These are phyloP conservation scores for Termitomyces heimii DNA, from an alignment of 768 basidiomycete genomes.

Conservation along the genomic window DNA sequence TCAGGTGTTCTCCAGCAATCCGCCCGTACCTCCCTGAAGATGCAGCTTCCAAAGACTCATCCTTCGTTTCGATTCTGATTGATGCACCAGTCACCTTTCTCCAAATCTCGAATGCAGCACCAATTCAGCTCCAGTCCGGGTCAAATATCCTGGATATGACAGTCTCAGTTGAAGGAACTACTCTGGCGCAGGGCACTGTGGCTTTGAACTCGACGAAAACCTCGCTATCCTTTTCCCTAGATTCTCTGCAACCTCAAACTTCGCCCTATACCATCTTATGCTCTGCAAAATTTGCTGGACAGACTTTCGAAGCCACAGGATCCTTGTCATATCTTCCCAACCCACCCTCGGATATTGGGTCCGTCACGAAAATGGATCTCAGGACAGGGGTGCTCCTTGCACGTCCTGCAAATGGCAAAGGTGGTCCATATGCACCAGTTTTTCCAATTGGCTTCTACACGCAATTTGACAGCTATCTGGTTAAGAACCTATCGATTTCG, in stretches of 20 bases:
- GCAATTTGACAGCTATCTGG: slow-evolving; percentile 47
- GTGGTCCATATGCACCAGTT: slow-evolving; percentile 44
- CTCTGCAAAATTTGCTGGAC: slow-evolving; percentile 29
- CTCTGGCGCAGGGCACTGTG: slow-evolving; percentile 36
- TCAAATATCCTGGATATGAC: slow-evolving; percentile 32
- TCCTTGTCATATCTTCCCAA: slow-evolving; percentile 44
- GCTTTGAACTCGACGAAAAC: slow-evolving; percentile 47
- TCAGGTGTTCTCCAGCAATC: slow-evolving; percentile 54
- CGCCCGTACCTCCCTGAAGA: slow-evolving; percentile 58
- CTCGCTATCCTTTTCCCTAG: slow-evolving; percentile 43
- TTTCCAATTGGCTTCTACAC: slow-evolving; percentile 79
- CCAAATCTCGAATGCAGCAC: slow-evolving; percentile 38
- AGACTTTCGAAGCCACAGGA: slow-evolving; percentile 39
- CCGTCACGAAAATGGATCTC: slow-evolving; percentile 60
- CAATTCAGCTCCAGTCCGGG: slow-evolving; percentile 27
- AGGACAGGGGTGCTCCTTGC: slow-evolving; percentile 53
- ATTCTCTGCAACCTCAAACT: slow-evolving; percentile 35
- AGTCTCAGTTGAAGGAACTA: slow-evolving; percentile 38
- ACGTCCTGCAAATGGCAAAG: slow-evolving; percentile 42
- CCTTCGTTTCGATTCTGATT: slow-evolving; percentile 41
- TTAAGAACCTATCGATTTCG: slow-evolving; percentile 45
- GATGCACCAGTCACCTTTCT: slow-evolving; percentile 46
- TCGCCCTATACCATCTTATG: slow-evolving; percentile 32
- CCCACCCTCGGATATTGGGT: slow-evolving; percentile 39
- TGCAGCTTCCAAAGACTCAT: slow-evolving; percentile 19